A percentile compares a stretch with the other conserved stretches of the same genome.
Evolutionary conservation across 495 filamentous ascomycete species (phyloP).

Genomic region (Ramalina intermedia): DNA sequence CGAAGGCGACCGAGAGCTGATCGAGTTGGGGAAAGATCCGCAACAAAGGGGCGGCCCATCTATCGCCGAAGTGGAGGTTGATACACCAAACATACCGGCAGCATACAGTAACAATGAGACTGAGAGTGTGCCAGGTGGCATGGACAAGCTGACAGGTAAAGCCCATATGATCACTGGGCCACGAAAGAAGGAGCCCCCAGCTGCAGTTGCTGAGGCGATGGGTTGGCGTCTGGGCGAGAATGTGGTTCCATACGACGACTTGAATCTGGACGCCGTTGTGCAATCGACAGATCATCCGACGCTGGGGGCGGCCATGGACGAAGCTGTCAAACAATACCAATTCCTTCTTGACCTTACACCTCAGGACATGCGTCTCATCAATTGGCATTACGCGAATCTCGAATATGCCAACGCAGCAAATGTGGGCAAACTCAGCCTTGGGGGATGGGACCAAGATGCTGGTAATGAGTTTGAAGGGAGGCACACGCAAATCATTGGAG

Average conservation of each 20-base stretch:
- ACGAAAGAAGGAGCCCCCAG: constrained; percentile 45
- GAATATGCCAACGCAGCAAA: constrained; percentile 94
- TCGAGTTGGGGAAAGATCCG: constrained; percentile 70
- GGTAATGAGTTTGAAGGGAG: constrained; percentile 95
- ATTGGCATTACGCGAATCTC: constrained; percentile 97
- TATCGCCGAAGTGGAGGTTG: constrained; percentile 28
- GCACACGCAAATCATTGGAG: constrained; percentile 82
- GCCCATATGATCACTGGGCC: constrained; percentile 41
- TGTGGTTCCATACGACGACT: constrained; percentile 45
- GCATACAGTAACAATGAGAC: constrained; percentile 18
- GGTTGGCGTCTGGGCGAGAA: constrained; percentile 67
- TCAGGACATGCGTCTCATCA: constrained; percentile 77
- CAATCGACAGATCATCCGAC: constrained; percentile 49
- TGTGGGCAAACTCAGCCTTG: constrained; percentile 71
- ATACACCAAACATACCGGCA: constrained; percentile 20
- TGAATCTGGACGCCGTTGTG: constrained; percentile 57
- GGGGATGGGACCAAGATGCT: constrained; percentile 89
- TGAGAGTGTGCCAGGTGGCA: constrained; percentile 41
- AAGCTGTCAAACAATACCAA: constrained; percentile 75
- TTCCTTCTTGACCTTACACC: constrained; percentile 67
- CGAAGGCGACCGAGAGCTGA: constrained; percentile 72
- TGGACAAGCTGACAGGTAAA: constrained; percentile 45
- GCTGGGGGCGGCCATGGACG: constrained; percentile 78
- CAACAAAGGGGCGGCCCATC: constrained; percentile 45
- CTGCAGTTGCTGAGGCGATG: constrained; percentile 54